Evolutionary conservation across 768 basidiomycete species (phyloP), one percentile per base, ranked within the genome.

Genomic region (Paxillus involutus): DNA sequence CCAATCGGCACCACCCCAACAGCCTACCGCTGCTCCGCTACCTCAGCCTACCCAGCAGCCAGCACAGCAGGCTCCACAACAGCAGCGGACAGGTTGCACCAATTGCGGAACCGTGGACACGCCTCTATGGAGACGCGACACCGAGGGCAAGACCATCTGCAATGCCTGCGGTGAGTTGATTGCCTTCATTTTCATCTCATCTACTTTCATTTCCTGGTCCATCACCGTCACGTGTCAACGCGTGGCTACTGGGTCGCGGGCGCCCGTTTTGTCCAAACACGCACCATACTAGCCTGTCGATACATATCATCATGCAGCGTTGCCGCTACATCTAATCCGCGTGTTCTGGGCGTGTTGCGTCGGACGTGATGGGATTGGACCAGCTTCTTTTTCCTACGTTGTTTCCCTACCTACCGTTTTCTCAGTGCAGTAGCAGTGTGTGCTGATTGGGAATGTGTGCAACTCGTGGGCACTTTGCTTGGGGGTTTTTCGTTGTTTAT

Each of bases 51-150:
- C 56, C 26, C 67, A 63, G 3, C 67, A 61, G 36, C 62, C 51
- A n/a, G 41, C 47, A 35, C 69, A 67, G 58, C 67, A 64, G 44
- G 57, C 62, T 43, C 57, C 63, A 51, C 79, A 55, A 62, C 74
- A 77, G 44, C 72, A 79, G 32, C 77, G 79, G 32, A 68, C 65
- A 7, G 61, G 65, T 52, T 91, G 89, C 68, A 77, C 83, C 37
- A 89, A 89, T 70, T 91, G 92, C 72, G 84, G 84, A 16, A 86
- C 88, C n/a, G 75, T 79, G 6, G 80, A 83, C 58, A 91, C 90
- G 52, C 91, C 91, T 35, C 81, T 93, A 26, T 94, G 92, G 92
- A 77, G 91, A 62, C 81, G 91, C 61, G 90, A 90, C 67, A 75
- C 79, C 42, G 84, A 89, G 62, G 92, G 91, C 53, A 90, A 88